These are phyloP conservation scores for Mycena albidolilacea DNA, from an alignment of 768 basidiomycete species.

Conservation along the genomic window DNA sequence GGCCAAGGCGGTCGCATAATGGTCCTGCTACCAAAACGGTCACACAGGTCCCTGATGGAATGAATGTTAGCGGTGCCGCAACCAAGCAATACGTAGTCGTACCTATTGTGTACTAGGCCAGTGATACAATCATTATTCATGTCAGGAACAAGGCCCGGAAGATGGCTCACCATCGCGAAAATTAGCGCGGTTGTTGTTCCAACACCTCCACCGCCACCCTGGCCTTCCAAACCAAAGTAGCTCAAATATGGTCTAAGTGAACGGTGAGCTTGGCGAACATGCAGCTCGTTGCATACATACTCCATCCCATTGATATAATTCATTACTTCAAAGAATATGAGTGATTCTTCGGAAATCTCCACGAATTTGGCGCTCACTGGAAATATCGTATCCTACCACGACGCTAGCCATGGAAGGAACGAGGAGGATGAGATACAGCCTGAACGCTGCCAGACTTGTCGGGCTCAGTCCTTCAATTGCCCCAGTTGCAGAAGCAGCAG, in stretches of 20 bases:
- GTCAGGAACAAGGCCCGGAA: conserved; percentile 8
- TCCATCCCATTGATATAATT: conserved; percentile 64
- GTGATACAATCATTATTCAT: conserved; percentile 1
- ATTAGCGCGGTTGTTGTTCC: conserved; percentile 61
- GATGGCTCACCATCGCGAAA: conserved; percentile 57
- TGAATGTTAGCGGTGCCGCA: not conserved
- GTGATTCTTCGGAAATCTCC: not conserved
- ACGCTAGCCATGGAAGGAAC: conserved; percentile 30
- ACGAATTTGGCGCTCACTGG: conserved; percentile 13
- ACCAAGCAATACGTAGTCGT: not conserved
- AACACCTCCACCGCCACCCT: conserved; percentile 59
- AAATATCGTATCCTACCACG: conserved; percentile 31
- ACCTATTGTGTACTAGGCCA: conserved; percentile 59
- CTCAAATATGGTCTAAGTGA: conserved; percentile 54
- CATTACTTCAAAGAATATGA: conserved; percentile 52
- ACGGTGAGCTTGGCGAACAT: conserved; percentile 5
- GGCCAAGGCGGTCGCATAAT: conserved; percentile 57
- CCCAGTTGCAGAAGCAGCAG: not conserved
- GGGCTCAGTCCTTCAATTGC: conserved; percentile 12
- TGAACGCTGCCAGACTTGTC: conserved; percentile 30
- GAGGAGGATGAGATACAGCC: conserved; percentile 32
- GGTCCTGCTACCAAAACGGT: conserved; percentile 60
- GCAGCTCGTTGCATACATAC: conserved; percentile 48
- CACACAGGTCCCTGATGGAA: conserved; percentile 49
- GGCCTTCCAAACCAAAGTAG: conserved; percentile 58